These are phyloP conservation scores for Brettanomyces naardenensis DNA, from an alignment of 805 yeast species.

Conservation along the genomic window DNA sequence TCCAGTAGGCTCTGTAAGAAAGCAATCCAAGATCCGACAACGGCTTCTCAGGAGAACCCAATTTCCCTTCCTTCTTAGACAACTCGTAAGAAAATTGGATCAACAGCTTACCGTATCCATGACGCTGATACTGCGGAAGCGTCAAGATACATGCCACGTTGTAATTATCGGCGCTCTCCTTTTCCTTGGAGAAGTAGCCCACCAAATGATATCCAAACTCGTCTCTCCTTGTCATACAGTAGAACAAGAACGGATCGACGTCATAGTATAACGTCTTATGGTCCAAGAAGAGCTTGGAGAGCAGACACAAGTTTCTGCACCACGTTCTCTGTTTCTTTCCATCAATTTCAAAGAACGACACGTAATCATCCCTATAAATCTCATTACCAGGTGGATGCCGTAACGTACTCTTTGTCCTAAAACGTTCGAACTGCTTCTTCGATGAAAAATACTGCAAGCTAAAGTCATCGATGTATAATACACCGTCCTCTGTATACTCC, in stretches of 20 bases:
- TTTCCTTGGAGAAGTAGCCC: conserved; percentile 95
- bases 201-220: conserved; percentile 92
- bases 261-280: conserved; percentile 96
- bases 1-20: conserved; percentile 94
- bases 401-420: conserved; percentile 77
- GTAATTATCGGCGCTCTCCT: conserved; percentile 90
- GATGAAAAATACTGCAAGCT: conserved; percentile 86
- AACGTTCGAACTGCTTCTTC: conserved; percentile 84
- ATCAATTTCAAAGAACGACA: conserved; percentile 94
- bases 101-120: conserved; percentile 85
- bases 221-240: conserved; percentile 89
- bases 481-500: conserved; percentile 83
- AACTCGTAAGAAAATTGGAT: conserved; percentile 92
- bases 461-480: conserved; percentile 82
- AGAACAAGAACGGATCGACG: conserved; percentile 94
- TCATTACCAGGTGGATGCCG: conserved; percentile 99
- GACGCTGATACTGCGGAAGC: conserved; percentile 91
- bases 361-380: conserved; percentile 85
- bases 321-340: conserved; percentile 94
- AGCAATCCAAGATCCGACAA: conserved; percentile 88
- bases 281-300: conserved; percentile 86
- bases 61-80: conserved; percentile 79
- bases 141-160: conserved; percentile 97
- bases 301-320: conserved; percentile 90
- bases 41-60: conserved; percentile 97